These are phyloP conservation scores for Dictyostelium brefeldianum DNA, from an alignment of 78 protist species.

Conservation along the genomic window DNA sequence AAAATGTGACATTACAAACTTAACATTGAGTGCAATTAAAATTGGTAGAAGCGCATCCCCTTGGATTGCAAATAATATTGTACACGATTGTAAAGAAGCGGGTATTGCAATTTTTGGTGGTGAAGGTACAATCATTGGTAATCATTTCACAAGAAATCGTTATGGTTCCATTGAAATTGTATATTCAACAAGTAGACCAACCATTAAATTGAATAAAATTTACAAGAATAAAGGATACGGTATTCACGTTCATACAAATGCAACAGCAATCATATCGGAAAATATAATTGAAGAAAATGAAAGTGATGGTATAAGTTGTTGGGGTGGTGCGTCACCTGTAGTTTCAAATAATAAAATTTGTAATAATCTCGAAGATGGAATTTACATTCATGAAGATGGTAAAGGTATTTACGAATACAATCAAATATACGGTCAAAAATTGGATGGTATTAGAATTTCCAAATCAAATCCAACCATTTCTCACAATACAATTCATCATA, in stretches of 20 bases:
- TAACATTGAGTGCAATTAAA: conserved; percentile 56
- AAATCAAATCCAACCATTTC: conserved; percentile 69
- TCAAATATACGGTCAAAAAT: conserved; percentile 71
- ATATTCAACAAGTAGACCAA: conserved; percentile 49
- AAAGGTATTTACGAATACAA: conserved; percentile 75
- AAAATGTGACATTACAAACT: conserved; percentile 71
- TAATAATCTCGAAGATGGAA: conserved; percentile 69
- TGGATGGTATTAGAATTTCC: conserved; percentile 70
- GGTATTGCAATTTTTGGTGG: conserved; percentile 83
- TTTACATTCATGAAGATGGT: conserved; percentile 77
- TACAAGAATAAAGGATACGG: conserved; percentile 78
- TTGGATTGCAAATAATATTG: conserved; percentile 61
- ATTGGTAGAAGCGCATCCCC: conserved; percentile 76
- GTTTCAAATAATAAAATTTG: conserved; percentile 74
- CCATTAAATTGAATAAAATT: conserved; percentile 56
- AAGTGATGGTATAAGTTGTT: conserved; percentile 76
- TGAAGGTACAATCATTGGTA: conserved; percentile 75
- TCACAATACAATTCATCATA: conserved; percentile 69
- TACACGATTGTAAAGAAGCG: conserved; percentile 80
- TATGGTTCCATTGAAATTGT: conserved; percentile 67
- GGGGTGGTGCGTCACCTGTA: conserved; percentile 76
- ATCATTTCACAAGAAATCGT: conserved; percentile 69
- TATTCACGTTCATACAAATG: conserved; percentile 67
- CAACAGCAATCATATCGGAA: conserved; percentile 50
- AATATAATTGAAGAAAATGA: conserved; percentile 80